Base-by-base conservation (phyloP, 495 filamentous ascomycete species). In the Talaromyces wortmannii region DNA sequence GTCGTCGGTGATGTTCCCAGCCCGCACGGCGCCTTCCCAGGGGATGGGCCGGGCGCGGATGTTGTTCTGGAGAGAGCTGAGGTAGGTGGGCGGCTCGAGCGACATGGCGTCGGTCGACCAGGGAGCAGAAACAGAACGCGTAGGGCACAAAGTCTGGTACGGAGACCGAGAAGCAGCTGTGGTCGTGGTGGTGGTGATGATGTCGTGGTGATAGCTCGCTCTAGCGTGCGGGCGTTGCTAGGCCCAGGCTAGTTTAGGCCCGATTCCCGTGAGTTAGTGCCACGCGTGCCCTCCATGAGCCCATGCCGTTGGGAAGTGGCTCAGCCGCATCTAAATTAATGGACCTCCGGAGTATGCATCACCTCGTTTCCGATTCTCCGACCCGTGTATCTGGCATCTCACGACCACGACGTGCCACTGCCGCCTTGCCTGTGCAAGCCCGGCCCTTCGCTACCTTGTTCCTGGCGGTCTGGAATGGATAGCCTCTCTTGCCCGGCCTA, bases 1-100 rank as follows among this genome's bases (percentile, higher is more conserved):
- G 52, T 88, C 85, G 59, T 97, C 94, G 50, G 91, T 95, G 73
- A 99, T 89, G 64, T 90, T 92, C 61, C 89, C 88, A 63, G 89
- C 89, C 68, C 94, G 87, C 60, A 95, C 90, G 62, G 95, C 92
- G 58, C 94, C 94, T 69, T 97, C 95, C 94, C 94, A 99, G 46
- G 92, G 91, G 67, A 99, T 95, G 61, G 92, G 92, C 52, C 94
- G 82, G 57, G 85, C 83, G 61, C 95, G 89, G 65, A 96, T 95
- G 74, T 97, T 97, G 76, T 87, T 92, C 75, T 95, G 92, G 55
- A 96, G 79, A 56, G 90, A 91, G 61, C 82, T 84, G 55, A 97
- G 87, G 69, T 97, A 96, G 57, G 86, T 85, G 53, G 92, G 91
- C 44, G 90, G 87, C 64, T 96, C 91, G 67, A 96, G 82, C 55